Base-by-base conservation (phyloP, 768 basidiomycete genomes). In the Myochromella boudieri region DNA sequence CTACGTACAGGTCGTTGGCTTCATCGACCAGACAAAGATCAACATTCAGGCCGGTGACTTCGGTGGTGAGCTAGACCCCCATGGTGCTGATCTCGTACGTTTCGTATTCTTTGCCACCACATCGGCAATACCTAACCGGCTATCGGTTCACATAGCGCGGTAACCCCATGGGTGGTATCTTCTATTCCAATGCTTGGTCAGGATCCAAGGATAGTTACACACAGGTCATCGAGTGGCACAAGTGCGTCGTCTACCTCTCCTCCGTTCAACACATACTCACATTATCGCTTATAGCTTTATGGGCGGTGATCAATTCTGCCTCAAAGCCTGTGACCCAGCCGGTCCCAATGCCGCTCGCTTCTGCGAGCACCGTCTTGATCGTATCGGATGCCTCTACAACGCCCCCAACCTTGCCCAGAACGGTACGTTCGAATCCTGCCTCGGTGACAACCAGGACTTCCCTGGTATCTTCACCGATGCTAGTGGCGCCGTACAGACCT, bases 61-160 rank as follows among this genome's bases (percentile, higher is more conserved):
- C 25, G 87, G 87, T 55, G 87, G 87, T 34, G 87, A 88, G 62
- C 74, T 86, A 33, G 82, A 87, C 60, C 77, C 83, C 15, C 80
- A 82, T 52, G 85, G 84, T 40, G 82, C 84, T 36, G 67, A 68
- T 48, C 58, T 67, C 34, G 47, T 53, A 12, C 47, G 39, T 42
- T 2, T 28, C 32, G 33, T 6, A 14, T 17, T 31, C 6, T 14
- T 34, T 34, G 33, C 14, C 18, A 14, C 18, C 6, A n/a, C n/a
- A n/a, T 34, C 26, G 2, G 15, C 40, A 10, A 17, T 17, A 10
- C 20, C 4, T 21, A 12, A 12, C 14, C 31, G 5, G 21, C 3
- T 14, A 24, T 20, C 18, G n/a, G 5, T 39, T 14, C 33, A 10
- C 15, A 17, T 7, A 85, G 78, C 80, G 85, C 52, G 91, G 90